Evolutionary conservation across 805 yeast species (phyloP), one percentile per base, ranked within the genome.

Genomic region (Hemisphaericaspora nanyangensis): DNA sequence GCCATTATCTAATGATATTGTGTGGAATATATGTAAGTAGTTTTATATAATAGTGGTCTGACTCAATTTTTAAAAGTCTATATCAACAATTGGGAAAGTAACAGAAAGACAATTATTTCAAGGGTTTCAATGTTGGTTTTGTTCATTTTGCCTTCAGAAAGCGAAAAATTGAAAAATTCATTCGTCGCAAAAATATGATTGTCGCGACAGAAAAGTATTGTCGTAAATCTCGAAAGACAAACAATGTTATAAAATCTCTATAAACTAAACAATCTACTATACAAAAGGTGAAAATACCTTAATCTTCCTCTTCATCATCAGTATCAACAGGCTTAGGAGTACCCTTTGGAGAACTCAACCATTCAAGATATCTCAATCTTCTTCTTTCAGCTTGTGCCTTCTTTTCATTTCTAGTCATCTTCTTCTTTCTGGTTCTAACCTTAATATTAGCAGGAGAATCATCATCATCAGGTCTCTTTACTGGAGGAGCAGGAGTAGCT

Each of bases 301-400:
- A 34, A 26, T 46, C 47, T 43, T 75, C 76, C 25, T 82, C 91
- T 62, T 91, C 98, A 47, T 87, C 96, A 57, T 93, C 98, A 28
- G 97, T 83, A 56, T 93, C 95, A 22, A 72, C 80, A 5, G 96
- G 95, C 60, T 85, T 85, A 51, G 98, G 98, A 16, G 99, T 93
- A 24, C 99, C 99, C 80, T 93, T 93, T 49, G 99, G 96, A 53
- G 95, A 79, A 51, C 82, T 82, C 59, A 91, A 76, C 99, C 99
- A 91, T 54, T 86, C 96, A 39, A 91, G 73, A 63, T 91, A 85
- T 67, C 98, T 82, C 63, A 88, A 68, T 67, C 99, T 82, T 71
- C 98, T 85, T 72, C 98, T 82, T 63, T 85, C 95, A 28, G 83
- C 95, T 66, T 90, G 89, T 33, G 73, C 68, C 70, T 91, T 91